Evolutionary conservation across 148 eudicot genomes (phyloP).

Genomic region (Rhododendron griersonianum): DNA sequence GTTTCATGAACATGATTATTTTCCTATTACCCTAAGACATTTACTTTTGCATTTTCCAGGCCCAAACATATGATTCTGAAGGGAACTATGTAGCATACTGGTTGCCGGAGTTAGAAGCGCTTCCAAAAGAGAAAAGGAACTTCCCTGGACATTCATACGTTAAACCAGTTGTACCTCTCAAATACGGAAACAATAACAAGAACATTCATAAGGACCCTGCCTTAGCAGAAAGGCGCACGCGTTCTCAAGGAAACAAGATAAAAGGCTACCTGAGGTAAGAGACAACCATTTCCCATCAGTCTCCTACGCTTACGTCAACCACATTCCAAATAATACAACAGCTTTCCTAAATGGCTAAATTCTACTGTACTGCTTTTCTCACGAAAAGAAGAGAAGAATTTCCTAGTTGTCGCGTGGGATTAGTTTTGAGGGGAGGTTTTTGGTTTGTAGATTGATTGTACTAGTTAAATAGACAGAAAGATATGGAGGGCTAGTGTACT

Average conservation of each 20-base stretch:
- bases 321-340: neutral
- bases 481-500: neutral
- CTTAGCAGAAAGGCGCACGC: neutral
- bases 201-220: neutral
- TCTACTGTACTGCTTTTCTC: neutral
- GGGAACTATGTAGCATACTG: conserved; percentile 83
- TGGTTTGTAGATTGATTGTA: neutral
- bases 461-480: no score
- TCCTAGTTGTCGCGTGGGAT: neutral
- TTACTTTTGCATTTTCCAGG: conserved; percentile 23
- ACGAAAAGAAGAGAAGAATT: neutral
- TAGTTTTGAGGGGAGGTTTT: neutral
- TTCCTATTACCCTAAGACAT: neutral
- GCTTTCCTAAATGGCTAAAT: neutral
- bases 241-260: neutral
- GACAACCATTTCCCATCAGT: neutral
- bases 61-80: conserved; percentile 76
- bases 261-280: neutral
- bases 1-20: neutral
- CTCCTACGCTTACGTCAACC: neutral
- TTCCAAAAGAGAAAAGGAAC: conserved; percentile 72
- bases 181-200: neutral
- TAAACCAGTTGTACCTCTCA: neutral
- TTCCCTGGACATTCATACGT: conserved; percentile 43
- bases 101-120: conserved; percentile 64